Percentiles rank a stretch among this genome's conserved stretches.
These are phyloP conservation scores for Saturnispora quitensis DNA, from an alignment of 805 yeast genomes.

Conservation along the genomic window DNA sequence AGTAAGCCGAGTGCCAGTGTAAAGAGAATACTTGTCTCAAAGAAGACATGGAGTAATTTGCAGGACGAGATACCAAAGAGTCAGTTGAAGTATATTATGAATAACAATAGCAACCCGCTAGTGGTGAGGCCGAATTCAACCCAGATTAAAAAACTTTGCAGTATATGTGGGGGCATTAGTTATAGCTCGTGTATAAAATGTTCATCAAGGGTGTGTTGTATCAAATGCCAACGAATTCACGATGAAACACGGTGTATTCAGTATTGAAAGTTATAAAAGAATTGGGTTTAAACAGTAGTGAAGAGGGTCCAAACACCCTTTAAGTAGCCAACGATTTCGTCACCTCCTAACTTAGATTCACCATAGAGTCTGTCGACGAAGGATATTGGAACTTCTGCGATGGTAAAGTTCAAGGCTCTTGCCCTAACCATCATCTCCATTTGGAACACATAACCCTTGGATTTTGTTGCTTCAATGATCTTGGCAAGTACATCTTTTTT, in stretches of 20 bases:
- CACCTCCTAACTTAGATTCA: slow-evolving; percentile 71
- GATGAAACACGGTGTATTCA: slow-evolving; percentile 35
- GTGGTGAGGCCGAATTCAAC: slow-evolving; percentile 28
- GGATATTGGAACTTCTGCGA: slow-evolving; percentile 72
- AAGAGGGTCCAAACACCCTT: slow-evolving; percentile 70
- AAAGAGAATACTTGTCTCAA: slow-evolving; percentile 31
- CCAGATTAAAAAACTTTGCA: slow-evolving; percentile 33
- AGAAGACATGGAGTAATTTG: slow-evolving; percentile 33
- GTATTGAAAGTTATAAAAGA: slow-evolving; percentile 14
- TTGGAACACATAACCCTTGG: slow-evolving; percentile 78
- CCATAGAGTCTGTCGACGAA: slow-evolving; percentile 76
- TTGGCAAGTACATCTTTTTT: slow-evolving; percentile 59
- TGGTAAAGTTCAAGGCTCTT: slow-evolving; percentile 57
- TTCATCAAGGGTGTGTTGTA: slow-evolving; percentile 33
- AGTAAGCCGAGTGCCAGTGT: slow-evolving; percentile 27
- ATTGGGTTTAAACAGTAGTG: slow-evolving; percentile 38
- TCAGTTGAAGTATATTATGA: slow-evolving; percentile 24
- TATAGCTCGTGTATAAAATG: slow-evolving; percentile 35
- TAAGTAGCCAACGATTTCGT: slow-evolving; percentile 68
- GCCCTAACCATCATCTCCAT: slow-evolving; percentile 88
- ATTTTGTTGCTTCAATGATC: slow-evolving; percentile 56
- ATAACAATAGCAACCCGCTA: slow-evolving; percentile 11
- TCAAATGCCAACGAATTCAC: slow-evolving; percentile 33
- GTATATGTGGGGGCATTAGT: slow-evolving; percentile 37
- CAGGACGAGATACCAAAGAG: slow-evolving; percentile 34